phyloP scores from a whole-genome alignment of 176 grass and related monocot species.

The Oryza punctata region DNA sequence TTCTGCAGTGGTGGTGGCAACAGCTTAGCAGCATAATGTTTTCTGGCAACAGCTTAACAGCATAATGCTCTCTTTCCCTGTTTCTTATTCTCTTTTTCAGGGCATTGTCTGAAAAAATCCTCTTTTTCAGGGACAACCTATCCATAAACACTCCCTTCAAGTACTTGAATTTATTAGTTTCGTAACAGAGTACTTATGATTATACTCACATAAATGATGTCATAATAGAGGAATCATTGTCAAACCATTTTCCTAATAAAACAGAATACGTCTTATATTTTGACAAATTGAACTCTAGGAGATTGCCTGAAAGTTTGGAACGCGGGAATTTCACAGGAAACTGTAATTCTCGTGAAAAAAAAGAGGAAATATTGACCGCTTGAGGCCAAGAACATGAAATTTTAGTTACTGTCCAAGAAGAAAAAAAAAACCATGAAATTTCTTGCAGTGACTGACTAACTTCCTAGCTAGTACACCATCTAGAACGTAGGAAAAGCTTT shows the following conservation, averaged over 20 bases:
- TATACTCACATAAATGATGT: too few species aligned
- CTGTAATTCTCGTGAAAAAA: neutral
- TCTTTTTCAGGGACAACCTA: neutral
- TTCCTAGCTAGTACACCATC: neutral
- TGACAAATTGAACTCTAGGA: neutral
- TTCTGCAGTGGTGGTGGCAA: neutral
- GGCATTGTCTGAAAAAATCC: neutral
- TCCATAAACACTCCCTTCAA: neutral
- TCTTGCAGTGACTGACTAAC: neutral
- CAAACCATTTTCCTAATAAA: too few species aligned
- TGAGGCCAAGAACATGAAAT: neutral
- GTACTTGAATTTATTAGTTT: too few species aligned
- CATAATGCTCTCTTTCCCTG: neutral
- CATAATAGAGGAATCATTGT: too few species aligned
- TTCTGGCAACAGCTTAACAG: constrained; percentile 1
- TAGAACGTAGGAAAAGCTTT: constrained; percentile 25
- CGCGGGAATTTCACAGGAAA: neutral
- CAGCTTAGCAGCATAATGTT: neutral
- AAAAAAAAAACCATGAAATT: neutral
- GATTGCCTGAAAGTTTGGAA: neutral
- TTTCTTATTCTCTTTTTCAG: neutral
- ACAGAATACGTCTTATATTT: too few species aligned
- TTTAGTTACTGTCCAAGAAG: neutral
- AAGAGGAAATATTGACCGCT: neutral
- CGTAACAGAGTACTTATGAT: too few species aligned